Percentiles rank a stretch among this genome's conserved stretches.
Conservation (phyloP, 1,139 yeast species). For the Magnusiomyces suaveolens region DNA sequence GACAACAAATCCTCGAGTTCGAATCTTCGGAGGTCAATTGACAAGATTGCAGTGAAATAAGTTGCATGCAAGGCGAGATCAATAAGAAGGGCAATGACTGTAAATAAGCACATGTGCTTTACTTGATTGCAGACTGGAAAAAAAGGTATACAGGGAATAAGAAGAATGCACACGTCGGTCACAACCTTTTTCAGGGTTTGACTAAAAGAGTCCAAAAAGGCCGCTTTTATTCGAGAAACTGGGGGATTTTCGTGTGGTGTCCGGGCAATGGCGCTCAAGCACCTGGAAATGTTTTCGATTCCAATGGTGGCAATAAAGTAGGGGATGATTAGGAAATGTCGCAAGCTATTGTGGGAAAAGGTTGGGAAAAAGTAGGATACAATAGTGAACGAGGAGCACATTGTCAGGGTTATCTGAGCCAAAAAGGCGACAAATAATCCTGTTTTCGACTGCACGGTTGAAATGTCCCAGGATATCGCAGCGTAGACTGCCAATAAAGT, state of each 20-base stretch:
- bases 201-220: conserved; percentile 32
- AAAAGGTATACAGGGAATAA: conserved; percentile 16
- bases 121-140: conserved; percentile 28
- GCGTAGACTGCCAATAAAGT: conserved; percentile 31
- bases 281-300: conserved; percentile 38
- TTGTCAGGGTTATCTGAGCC: conserved; percentile 41
- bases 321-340: conserved; percentile 30
- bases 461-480: conserved; percentile 42
- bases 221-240: conserved; percentile 31
- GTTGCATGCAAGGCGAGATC: conserved; percentile 55
- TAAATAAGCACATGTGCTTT: conserved; percentile 36
- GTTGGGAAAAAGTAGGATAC: conserved; percentile 33
- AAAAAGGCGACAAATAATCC: conserved; percentile 57
- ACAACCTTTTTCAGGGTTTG: conserved; percentile 31
- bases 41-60: conserved; percentile 52
- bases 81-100: conserved; percentile 39
- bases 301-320: conserved; percentile 37
- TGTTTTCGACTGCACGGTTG: conserved; percentile 47
- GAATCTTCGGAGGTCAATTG: conserved; percentile 55
- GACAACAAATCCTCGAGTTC: conserved; percentile 46
- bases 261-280: conserved; percentile 36
- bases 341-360: conserved; percentile 20
- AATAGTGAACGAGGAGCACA: conserved; percentile 44
- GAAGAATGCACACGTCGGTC: conserved; percentile 24
- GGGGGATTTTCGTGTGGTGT: conserved; percentile 38